Evolutionary conservation across 768 basidiomycete genomes (phyloP), one percentile per base, ranked within the genome.

Genomic region (Kwoniella botswanensis): DNA sequence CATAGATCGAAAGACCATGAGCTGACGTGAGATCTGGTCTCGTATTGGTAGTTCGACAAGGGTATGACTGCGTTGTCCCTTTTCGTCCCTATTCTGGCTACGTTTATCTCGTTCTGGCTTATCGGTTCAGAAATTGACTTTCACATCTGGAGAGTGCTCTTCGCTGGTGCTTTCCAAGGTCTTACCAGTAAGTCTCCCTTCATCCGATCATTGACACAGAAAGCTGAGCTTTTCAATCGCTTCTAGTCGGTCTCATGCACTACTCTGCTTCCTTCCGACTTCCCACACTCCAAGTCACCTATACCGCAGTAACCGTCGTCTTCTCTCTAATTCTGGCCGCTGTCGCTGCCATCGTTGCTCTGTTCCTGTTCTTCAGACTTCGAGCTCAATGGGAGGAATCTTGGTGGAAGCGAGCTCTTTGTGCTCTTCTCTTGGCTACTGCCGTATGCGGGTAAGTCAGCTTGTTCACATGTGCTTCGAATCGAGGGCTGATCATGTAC

Each of bases 61-160:
- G 83, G 84, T 13, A 82, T 80, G 74, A 84, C 84, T 22, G 71
- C 76, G 18, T 62, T 84, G 41, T 84, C 84, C 11, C 79, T 84
- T 24, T 81, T 84, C 63, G 80, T 82, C 1, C 84, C 84, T 3
- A 76, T 84, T 21, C 56, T 82, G 41, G 79, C 82, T 13, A 76
- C 79, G 44, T 55, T 74, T 52, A 65, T 77, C 46, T 82, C 81
- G 17, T 84, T 84, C 69, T 71, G 79, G 68, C 75, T 84, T 66
- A 67, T 83, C 41, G 84, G 84, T 46, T 68, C 68, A 11, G 81
- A 83, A 61, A 64, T 73, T 41, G 80, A 82, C 12, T 74, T 82
- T 53, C 71, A 72, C 41, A 52, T 78, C 7, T 80, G 74, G 76
- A 78, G 83, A 62, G 76, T 82, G 26, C 22, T 73, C 22, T 64